Base-by-base conservation (phyloP, 495 filamentous ascomycete species). In the Penicillium chermesinum region DNA sequence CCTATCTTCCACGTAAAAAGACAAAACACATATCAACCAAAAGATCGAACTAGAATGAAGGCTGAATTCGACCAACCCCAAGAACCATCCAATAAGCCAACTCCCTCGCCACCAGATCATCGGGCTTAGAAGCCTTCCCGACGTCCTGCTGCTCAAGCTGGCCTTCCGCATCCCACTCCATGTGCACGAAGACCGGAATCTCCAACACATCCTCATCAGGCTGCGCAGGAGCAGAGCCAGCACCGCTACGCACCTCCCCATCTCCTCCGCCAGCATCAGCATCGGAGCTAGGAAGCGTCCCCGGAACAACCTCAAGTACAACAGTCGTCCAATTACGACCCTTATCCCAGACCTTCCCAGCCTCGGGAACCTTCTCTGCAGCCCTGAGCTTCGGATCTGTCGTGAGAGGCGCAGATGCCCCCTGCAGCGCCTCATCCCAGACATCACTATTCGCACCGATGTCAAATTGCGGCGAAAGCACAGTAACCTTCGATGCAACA, bases 241-340 rank as follows among this genome's bases (percentile, higher is more conserved):
- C 50, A 5, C 52, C 51, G 22, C 55, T 55, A 19, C 60, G 54
- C 21, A 49, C 54, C 15, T 33, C 44, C 13, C 38, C 41, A 21
- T 42, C 34, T 49, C 65, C 35, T 21, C 53, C 46, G 48, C 61
- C 39, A 22, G 17, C 50, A 22, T 64, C 54, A 16, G 61, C 62
- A 32, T 60, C 49, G 16, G 47, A 50, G 7, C 67, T 67, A 2
- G 69, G 70, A 37, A 75, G 59, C 1, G 58, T 57, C 0, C 87
- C 86, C 4, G 90, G 89, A 5, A 95, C 78, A 9, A 98, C 85
- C 64, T 98, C 93, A 13, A 98, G 71, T 6, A 96, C 86, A 6
- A 98, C 85, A 38, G 79, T 87, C 1, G 89, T 91, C 88, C 89
- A 96, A 61, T 96, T 98, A n/a, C 91, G 75, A 0, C 91, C 91